A percentile compares a stretch with the other conserved stretches of the same genome.
Conservation (phyloP, 2,329 filamentous ascomycete genomes). For the Septoria linicola region DNA sequence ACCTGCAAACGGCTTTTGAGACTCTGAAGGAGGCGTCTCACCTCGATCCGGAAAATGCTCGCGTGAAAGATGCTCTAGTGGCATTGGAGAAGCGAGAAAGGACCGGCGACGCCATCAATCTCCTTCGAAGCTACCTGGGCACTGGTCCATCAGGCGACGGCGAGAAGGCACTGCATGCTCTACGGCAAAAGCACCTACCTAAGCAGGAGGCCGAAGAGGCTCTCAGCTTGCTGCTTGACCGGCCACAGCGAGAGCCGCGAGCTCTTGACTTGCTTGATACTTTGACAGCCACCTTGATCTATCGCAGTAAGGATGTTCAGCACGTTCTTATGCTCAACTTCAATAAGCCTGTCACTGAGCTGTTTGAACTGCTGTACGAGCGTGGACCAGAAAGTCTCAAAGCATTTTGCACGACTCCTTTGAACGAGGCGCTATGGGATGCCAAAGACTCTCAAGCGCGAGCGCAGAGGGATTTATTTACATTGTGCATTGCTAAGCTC, state of each 20-base stretch:
- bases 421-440: slow-evolving; percentile 46
- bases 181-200: slow-evolving; percentile 37
- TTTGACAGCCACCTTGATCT: slow-evolving; percentile 39
- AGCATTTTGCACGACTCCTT: slow-evolving; percentile 43
- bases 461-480: slow-evolving; percentile 60
- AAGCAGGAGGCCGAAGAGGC: slow-evolving; percentile 42
- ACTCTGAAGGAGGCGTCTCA: slow-evolving; percentile 47
- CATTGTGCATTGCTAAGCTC: slow-evolving; percentile 78
- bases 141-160: slow-evolving; percentile 42
- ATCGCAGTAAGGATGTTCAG: slow-evolving; percentile 38
- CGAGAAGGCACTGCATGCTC: slow-evolving; percentile 38
- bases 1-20: slow-evolving; percentile 43
- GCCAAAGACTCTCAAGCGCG: slow-evolving; percentile 46
- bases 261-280: slow-evolving; percentile 39
- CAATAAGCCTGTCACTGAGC: slow-evolving; percentile 41
- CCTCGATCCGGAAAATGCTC: slow-evolving; percentile 43
- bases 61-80: slow-evolving; percentile 44
- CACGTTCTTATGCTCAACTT: slow-evolving; percentile 42
- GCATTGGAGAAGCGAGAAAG: slow-evolving; percentile 37
- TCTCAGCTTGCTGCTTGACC: slow-evolving; percentile 45
- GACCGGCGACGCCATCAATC: slow-evolving; percentile 26
- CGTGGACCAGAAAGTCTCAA: slow-evolving; percentile 49
- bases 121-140: slow-evolving; percentile 30
- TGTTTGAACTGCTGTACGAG: slow-evolving; percentile 47
- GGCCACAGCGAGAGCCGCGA: slow-evolving; percentile 40